Base-by-base conservation (phyloP, 2,329 filamentous ascomycete genomes). In the Penicillium brasilianum region DNA sequence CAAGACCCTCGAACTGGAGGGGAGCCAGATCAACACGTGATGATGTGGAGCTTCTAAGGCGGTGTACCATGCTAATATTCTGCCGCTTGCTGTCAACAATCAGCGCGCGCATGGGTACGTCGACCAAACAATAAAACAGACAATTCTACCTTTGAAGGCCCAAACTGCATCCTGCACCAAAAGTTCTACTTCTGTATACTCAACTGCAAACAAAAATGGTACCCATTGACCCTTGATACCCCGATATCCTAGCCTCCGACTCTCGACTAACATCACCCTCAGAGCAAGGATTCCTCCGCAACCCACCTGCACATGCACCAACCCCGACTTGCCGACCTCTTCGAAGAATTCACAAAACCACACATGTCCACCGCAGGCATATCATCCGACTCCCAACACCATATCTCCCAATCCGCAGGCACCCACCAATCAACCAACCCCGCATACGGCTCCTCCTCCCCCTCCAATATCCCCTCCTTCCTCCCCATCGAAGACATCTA, bases 401-500 rank as follows among this genome's bases (percentile, higher is more conserved):
- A 62, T 59, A 22, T 61, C 60, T 60, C 39, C 32, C 59, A 57
- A 57, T 61, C 60, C 55, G 68, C 64, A 60, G 63, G 64, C 58
- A 63, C 55, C 44, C 61, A 63, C 52, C 61, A 60, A 14, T 18
- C 49, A 2, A 41, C 18, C 41, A 59, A 46, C 44, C 46, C 61
- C 46, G 65, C 71, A 2, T 76, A 75, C 64, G 72, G 71, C 39
- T 70, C 73, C 1, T 69, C 72, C 1, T 70, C 73, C 1, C 68
- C 70, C 6, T 64, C 78, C 2, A 72, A 72, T 8, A 70, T 78
- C 53, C 76, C 77, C 2, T 78, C 77, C 4, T 81, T 77, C 70
- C 73, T 83, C 8, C 81, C 82, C n/a, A 76, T 82, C 57, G 87
- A 89, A 71, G 84, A 87, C 50, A 87, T 89, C 71, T 83, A 85